Base-by-base conservation (phyloP, 768 basidiomycete genomes). In the Serpula lacrymans region DNA sequence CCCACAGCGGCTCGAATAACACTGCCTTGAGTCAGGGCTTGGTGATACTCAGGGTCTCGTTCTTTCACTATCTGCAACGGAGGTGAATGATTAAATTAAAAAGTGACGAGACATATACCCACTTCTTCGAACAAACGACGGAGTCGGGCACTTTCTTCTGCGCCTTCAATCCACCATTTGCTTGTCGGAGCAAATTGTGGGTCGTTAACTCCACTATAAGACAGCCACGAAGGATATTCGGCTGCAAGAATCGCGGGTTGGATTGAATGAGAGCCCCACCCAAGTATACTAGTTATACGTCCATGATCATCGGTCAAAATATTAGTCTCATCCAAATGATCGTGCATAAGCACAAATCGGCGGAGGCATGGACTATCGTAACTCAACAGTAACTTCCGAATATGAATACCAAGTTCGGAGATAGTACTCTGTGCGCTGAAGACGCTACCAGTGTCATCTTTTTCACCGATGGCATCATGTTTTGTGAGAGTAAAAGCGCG, bases 201-300 rank as follows among this genome's bases (percentile, higher is more conserved):
- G 42, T 54, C 48, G 23, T 39, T 28, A 2, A 36, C 27, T n/a
- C 50, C 56, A 20, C 50, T 50, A 18, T 54, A 56, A 12, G 48
- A 44, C 2, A 60, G 41, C 50, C 55, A 60, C 2, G 24, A 13
- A 5, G 58, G 58, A 35, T 55, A 49, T n/a, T 45, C 26, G 17
- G 49, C 58, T 5, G 49, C 58, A 4, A 58, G 40, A 2, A 48
- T 47, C 9, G 49, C 50, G 16, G 58, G 57, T 3, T 39, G 23
- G 5, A 51, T 33, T 6, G 41, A 33, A 32, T 58, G 53, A 34
- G 13, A 32, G 37, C 49, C 53, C 58, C 57, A 60, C 28, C 53
- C 57, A 6, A 55, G 31, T 23, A 57, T 24, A 9, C 43, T 50
- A 16, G 48, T 43, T 18, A 60, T 30, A 4, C 32, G 17, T 4